Percentiles rank a stretch among this genome's conserved stretches.
Evolutionary conservation across 305 asterid species (phyloP).

Genomic region (Petunia hybrid): DNA sequence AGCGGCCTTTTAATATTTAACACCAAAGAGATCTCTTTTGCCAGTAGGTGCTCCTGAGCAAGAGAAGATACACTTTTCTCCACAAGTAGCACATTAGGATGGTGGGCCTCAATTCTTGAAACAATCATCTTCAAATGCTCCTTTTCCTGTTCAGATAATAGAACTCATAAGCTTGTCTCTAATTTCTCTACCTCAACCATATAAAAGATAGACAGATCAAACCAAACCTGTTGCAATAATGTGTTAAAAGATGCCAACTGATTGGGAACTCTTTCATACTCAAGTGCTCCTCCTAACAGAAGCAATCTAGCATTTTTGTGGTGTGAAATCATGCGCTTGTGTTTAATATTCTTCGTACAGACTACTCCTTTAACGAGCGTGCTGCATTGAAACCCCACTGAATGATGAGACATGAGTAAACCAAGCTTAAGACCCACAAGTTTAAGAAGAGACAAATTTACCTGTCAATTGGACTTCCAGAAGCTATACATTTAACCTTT

Average conservation of each 20-base stretch:
- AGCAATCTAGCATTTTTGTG: constrained; percentile 87
- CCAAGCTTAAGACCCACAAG: not conserved
- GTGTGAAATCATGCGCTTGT: constrained; percentile 94
- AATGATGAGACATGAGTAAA: not conserved
- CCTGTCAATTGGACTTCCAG: constrained; percentile 88
- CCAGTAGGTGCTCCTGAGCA: constrained; percentile 84
- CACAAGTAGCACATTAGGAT: constrained; percentile 92
- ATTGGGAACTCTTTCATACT: constrained; percentile 83
- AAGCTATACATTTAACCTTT: constrained; percentile 92
- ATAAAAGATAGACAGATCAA: constrained; percentile 18
- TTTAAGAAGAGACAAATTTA: constrained; percentile 37
- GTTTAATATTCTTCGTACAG: constrained; percentile 94
- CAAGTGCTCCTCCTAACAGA: constrained; percentile 92
- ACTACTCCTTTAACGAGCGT: constrained; percentile 86
- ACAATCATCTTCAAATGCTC: constrained; percentile 84
- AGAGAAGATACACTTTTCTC: constrained; percentile 94
- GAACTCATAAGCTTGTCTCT: constrained; percentile 31
- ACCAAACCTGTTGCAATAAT: constrained; percentile 78
- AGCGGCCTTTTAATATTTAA: constrained; percentile 81
- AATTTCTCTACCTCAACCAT: constrained; percentile 32
- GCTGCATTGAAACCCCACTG: constrained; percentile 57
- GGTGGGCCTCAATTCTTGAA: constrained; percentile 87
- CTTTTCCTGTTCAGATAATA: constrained; percentile 66
- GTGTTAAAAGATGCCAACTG: constrained; percentile 92
- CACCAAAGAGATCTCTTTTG: constrained; percentile 93